Conservation (phyloP, 2,329 filamentous ascomycete species). For the Fusarium oxysporum region DNA sequence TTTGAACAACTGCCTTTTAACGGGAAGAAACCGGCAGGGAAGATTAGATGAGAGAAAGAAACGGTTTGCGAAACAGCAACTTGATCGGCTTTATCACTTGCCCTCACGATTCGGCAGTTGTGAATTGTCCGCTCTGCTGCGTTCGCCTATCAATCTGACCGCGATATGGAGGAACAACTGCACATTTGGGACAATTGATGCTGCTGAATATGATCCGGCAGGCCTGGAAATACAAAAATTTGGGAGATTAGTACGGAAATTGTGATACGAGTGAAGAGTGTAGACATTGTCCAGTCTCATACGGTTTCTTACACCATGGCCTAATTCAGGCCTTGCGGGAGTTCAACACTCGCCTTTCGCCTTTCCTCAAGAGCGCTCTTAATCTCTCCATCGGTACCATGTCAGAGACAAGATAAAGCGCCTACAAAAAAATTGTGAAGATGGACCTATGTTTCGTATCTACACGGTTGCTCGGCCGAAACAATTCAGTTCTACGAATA, state of each 20-base stretch:
- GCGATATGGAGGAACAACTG: too few species aligned
- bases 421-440: not conserved
- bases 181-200: fast-evolving
- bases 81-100: fast-evolving
- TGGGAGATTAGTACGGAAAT: not conserved
- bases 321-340: not conserved
- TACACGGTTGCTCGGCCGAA: constrained; percentile 10
- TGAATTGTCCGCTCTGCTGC: not conserved
- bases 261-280: not conserved
- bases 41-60: fast-evolving
- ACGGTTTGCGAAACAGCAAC: fast-evolving
- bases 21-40: fast-evolving
- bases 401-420: not conserved
- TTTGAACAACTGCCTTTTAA: not conserved
- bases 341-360: not conserved
- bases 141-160: not conserved
- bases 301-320: not conserved
- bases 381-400: not conserved
- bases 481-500: not conserved
- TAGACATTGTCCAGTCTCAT: not conserved
- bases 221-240: too few species aligned
- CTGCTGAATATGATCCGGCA: not conserved
- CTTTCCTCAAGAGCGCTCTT: not conserved
- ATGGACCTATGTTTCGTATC: not conserved
- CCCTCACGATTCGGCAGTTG: not conserved